These are phyloP conservation scores for Puccinia horiana DNA, from an alignment of 1,284 basidiomycete species.

Conservation along the genomic window DNA sequence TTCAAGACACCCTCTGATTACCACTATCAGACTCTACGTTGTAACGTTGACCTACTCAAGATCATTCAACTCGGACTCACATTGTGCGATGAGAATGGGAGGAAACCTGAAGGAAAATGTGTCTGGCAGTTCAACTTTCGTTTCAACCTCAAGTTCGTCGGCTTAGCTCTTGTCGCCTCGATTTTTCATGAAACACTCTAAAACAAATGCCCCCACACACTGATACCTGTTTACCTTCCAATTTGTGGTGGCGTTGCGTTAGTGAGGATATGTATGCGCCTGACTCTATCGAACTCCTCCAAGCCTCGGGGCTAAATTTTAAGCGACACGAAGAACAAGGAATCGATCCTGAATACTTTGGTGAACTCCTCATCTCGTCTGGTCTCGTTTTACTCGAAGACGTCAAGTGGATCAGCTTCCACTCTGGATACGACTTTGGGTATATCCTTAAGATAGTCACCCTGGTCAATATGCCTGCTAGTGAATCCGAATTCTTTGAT, in stretches of 20 bases:
- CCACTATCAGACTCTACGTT: slow-evolving; percentile 97
- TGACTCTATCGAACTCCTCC: slow-evolving; percentile 89
- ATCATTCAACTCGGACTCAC: slow-evolving; percentile 97
- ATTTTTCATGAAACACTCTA: neutral
- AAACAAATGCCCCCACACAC: neutral
- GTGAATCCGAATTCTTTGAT: slow-evolving; percentile 88
- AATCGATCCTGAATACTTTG: slow-evolving; percentile 91
- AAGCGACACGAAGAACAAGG: slow-evolving; percentile 88
- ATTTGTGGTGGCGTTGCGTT: slow-evolving; percentile 49
- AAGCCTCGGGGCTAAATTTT: slow-evolving; percentile 95
- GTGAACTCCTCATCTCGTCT: slow-evolving; percentile 93
- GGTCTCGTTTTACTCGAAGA: slow-evolving; percentile 87
- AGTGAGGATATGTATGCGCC: slow-evolving; percentile 98
- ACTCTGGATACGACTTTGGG: slow-evolving; percentile 98
- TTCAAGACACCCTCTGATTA: slow-evolving; percentile 98
- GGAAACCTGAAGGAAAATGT: slow-evolving; percentile 77
- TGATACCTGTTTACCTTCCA: neutral
- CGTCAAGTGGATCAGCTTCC: slow-evolving; percentile 96
- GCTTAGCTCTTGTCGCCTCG: neutral
- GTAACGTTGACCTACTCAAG: slow-evolving; percentile 93
- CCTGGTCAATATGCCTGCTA: slow-evolving; percentile 78
- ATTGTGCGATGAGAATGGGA: slow-evolving; percentile 87
- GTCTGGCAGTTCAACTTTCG: slow-evolving; percentile 99
- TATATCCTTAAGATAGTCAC: slow-evolving; percentile 96
- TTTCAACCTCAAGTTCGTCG: slow-evolving; percentile 79